phyloP scores from a whole-genome alignment of 495 filamentous ascomycete genomes.

The Penicillium bialowiezense region DNA sequence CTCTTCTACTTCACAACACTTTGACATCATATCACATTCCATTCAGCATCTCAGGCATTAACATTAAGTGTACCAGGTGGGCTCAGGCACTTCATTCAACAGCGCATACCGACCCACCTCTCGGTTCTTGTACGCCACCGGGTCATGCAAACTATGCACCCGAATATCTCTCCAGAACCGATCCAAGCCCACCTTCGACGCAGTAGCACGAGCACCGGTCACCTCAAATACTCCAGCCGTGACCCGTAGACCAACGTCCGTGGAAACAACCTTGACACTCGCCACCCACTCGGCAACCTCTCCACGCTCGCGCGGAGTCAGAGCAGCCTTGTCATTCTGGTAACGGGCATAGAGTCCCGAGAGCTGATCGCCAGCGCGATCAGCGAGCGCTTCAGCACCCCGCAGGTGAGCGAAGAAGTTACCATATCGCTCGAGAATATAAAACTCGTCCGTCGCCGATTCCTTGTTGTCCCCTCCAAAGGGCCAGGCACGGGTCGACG shows the following conservation, averaged over 20 bases:
- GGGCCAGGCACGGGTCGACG: conserved; percentile 55
- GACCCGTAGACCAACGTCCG: conserved; percentile 53
- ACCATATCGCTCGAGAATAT: conserved; percentile 59
- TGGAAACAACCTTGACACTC: conserved; percentile 57
- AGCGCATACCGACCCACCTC: conserved; percentile 55
- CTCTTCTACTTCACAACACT: background rate
- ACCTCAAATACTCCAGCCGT: conserved; percentile 59
- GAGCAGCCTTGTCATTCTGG: conserved; percentile 22
- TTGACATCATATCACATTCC: too few species aligned
- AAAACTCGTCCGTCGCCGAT: conserved; percentile 56
- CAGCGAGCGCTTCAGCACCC: conserved; percentile 53
- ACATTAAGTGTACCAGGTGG: conserved; percentile 57
- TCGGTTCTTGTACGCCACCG: conserved; percentile 58
- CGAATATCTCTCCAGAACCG: conserved; percentile 59
- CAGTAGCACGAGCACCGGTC: conserved; percentile 53
- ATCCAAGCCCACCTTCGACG: conserved; percentile 53
- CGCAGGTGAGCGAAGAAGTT: conserved; percentile 57
- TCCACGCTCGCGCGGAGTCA: conserved; percentile 49
- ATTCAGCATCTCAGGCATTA: too few species aligned
- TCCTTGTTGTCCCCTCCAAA: conserved; percentile 55
- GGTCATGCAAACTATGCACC: conserved; percentile 62
- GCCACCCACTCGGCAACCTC: conserved; percentile 60
- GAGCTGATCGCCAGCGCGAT: conserved; percentile 47
- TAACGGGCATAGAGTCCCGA: conserved; percentile 40
- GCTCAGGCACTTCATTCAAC: conserved; percentile 48